Conservation (phyloP, 2,329 filamentous ascomycete genomes). For the Helotiales sp. region DNA sequence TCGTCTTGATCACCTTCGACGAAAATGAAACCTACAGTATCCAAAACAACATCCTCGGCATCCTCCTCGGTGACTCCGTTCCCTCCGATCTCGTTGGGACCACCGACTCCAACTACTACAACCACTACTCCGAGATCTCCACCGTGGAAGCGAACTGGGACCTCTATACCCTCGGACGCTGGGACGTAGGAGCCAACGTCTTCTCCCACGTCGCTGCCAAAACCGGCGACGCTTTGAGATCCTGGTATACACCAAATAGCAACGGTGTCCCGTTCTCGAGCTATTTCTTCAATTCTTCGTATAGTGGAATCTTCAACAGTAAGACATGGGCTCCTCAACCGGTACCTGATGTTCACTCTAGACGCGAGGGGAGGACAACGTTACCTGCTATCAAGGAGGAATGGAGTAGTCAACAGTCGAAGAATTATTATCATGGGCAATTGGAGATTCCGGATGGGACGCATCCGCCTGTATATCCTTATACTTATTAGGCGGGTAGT, state of each 20-base stretch:
- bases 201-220: conserved; percentile 58
- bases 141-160: conserved; percentile 68
- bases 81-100: conserved; percentile 65
- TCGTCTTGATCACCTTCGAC: conserved; percentile 77
- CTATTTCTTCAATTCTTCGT: conserved; percentile 46
- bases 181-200: conserved; percentile 73
- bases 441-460: conserved; percentile 35
- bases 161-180: conserved; percentile 68
- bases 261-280: conserved; percentile 32
- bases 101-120: conserved; percentile 68
- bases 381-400: conserved; percentile 30
- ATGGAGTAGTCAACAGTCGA: conserved; percentile 28
- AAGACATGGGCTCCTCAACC: conserved; percentile 36
- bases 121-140: conserved; percentile 70
- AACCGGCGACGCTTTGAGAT: conserved; percentile 52
- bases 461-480: conserved; percentile 27
- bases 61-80: conserved; percentile 75
- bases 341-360: conserved; percentile 34
- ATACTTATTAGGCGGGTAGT: conserved; percentile 10
- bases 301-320: conserved; percentile 41
- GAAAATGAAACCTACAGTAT: conserved; percentile 70
- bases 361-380: conserved; percentile 32
- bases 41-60: conserved; percentile 67
- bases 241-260: conserved; percentile 24
- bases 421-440: conserved; percentile 32